Conservation (phyloP, 805 yeast species). For the Hanseniaspora clermontiae region DNA sequence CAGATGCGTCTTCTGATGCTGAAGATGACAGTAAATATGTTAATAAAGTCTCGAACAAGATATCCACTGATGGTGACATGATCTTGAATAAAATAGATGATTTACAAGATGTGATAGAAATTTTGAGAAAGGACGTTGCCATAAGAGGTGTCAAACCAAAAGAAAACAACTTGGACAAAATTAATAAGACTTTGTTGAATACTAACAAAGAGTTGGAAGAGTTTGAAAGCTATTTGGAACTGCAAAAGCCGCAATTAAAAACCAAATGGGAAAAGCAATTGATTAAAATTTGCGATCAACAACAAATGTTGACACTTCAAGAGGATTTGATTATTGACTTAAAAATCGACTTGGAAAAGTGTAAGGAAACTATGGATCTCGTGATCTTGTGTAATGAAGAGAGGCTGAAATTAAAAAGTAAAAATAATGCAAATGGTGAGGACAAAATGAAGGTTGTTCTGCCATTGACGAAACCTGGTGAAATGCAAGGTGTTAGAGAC, state of each 20-base stretch:
- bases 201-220: conserved; percentile 42
- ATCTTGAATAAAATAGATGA: conserved; percentile 76
- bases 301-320: conserved; percentile 79
- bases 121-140: conserved; percentile 79
- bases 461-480: conserved; percentile 52
- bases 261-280: conserved; percentile 84
- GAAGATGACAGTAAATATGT: conserved; percentile 40
- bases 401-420: conserved; percentile 38
- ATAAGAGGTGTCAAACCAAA: conserved; percentile 77
- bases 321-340: conserved; percentile 73
- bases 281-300: conserved; percentile 84
- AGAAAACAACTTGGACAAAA: conserved; percentile 53
- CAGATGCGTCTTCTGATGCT: neutral
- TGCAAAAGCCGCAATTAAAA: conserved; percentile 78
- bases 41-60: conserved; percentile 57
- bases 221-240: conserved; percentile 48
- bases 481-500: conserved; percentile 48
- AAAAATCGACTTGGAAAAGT: conserved; percentile 66
- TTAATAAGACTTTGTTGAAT: conserved; percentile 48
- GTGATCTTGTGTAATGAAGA: conserved; percentile 74
- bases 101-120: conserved; percentile 82
- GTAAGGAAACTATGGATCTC: conserved; percentile 66
- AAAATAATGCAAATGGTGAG: conserved; percentile 20
- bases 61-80: conserved; percentile 65
- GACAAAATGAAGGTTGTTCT: conserved; percentile 21